These are phyloP conservation scores for Oropetium thomaeum DNA, from an alignment of 176 grass and related monocot genomes.

Conservation along the genomic window DNA sequence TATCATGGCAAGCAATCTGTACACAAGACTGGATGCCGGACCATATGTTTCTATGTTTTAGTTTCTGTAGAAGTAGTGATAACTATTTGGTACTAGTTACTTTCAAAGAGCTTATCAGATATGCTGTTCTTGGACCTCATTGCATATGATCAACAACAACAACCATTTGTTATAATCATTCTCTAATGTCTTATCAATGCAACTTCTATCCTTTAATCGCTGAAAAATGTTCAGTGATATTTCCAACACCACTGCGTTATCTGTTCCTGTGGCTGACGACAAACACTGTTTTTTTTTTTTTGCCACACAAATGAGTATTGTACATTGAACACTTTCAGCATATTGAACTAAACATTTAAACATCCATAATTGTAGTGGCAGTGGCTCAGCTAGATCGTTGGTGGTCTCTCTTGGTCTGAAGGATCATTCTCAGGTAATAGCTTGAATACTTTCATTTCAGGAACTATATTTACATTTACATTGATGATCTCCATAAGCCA, in stretches of 20 bases:
- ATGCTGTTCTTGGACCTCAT: neutral
- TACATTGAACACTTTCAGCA: neutral
- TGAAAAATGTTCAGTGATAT: neutral
- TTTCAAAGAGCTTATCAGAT: neutral
- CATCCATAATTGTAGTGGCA: slow-evolving; percentile 40
- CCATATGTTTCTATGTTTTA: neutral
- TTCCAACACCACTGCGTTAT: neutral
- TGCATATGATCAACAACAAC: neutral
- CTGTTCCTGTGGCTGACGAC: neutral
- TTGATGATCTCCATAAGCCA: neutral
- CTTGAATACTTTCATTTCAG: neutral
- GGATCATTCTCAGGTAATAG: slow-evolving; percentile 81
- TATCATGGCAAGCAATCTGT: neutral
- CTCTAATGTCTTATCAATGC: neutral
- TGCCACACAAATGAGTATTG: slow-evolving; percentile 2
- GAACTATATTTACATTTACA: neutral
- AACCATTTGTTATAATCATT: neutral
- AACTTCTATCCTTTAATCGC: neutral
- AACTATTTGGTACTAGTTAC: neutral
- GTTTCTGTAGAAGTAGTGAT: neutral
- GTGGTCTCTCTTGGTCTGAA: slow-evolving; percentile 89
- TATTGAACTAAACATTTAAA: slow-evolving; percentile 13
- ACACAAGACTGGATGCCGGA: neutral
- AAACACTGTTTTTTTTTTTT: neutral
- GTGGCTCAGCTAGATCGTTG: slow-evolving; percentile 62